Base-by-base conservation (phyloP, 1,284 basidiomycete species). In the Heterobasidion irregulare region DNA sequence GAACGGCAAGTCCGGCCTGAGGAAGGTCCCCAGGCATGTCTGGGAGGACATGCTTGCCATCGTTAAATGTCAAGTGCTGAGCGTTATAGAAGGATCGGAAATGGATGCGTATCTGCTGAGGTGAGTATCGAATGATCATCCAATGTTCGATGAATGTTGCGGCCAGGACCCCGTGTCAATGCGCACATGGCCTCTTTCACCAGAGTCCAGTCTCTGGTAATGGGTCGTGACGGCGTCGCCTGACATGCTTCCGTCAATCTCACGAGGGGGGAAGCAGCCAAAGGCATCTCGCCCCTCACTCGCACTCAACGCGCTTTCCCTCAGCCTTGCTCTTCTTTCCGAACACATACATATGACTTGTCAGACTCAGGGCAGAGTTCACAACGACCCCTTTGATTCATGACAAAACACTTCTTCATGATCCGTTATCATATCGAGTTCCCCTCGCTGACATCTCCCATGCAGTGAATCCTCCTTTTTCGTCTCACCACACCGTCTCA, bases 1-100 rank as follows among this genome's bases (percentile, higher is more conserved):
- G 41, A 68, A 70, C 61, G 76, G 73, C 60, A 79, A 72, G 64
- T 71, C 72, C 41, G 96, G 96, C 18, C 77, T 98, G 52, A 78
- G 94, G 57, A 82, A 78, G 63, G 87, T 99, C 47, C 79, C 84
- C 60, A 78, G 85, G 56, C 71, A 76, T 16, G 76, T 90, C 15
- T 99, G 97, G 97, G 94, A 98, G 74, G 88, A 91, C 59, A 98
- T 99, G 94, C 84, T 99, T 57, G 87, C 90, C 72, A 90, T 97
- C 61, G 97, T 99, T 68, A 88, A 92, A 70, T 99, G 97, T 80
- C 95, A 98, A 70, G 91, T 98, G 38, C 81, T 99, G 67, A 96
- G 88, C 68, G 84, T 91, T 57, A 79, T 98, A 52, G 79, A 92
- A 68, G 94, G 94, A 59, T 74, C 80, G 33, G 91, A 97, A 63